Base-by-base conservation (phyloP, 306 rosid genomes). In the Geum urbanum region DNA sequence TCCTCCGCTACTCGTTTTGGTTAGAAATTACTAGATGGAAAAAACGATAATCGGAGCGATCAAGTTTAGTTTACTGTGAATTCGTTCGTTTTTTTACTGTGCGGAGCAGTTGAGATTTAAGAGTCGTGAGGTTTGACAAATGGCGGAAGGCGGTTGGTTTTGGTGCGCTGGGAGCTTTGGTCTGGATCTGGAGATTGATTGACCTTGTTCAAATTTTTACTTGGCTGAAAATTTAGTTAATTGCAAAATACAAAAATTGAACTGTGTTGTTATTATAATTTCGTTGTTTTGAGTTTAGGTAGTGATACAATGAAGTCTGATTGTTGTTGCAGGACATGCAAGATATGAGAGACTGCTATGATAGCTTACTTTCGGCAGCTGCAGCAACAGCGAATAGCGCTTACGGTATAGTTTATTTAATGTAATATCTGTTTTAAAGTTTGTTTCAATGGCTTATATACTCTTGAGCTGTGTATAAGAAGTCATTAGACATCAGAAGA, bases 351-450 rank as follows among this genome's bases (percentile, higher is more conserved):
- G 96, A 92, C 63, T 92, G 98, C 82, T 92, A 92, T 43, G 98
- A 90, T 71, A 78, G 89, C 85, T 85, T 92, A 73, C 96, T 90
- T 76, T 85, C 98, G 51, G 92, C 98, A 5, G 96, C 98, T 10
- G 98, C 96, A 5, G 98, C 98, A 41, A 92, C 98, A 10, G 86
- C 91, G 66, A 92, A 89, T 78, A 88, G 98, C 69, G 95, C 98
- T 72, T 92, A 86, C 52, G 98, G 98, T 91, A 81, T 68, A 11
- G 4, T 56, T n/a, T 62, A 54, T 8, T 47, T 27, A 3, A 9
- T 35, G 9, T 44, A 9, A 1, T 9, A 9, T n/a, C 32, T 44
- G 39, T 47, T 0, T 22, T 56, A 0, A 5, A 60, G 14, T 48
- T 40, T 20, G 8, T 35, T 50, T 48, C 12, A 13, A 20, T 70